phyloP scores from a whole-genome alignment of 1,284 basidiomycete species.

The Boletus sp. region DNA sequence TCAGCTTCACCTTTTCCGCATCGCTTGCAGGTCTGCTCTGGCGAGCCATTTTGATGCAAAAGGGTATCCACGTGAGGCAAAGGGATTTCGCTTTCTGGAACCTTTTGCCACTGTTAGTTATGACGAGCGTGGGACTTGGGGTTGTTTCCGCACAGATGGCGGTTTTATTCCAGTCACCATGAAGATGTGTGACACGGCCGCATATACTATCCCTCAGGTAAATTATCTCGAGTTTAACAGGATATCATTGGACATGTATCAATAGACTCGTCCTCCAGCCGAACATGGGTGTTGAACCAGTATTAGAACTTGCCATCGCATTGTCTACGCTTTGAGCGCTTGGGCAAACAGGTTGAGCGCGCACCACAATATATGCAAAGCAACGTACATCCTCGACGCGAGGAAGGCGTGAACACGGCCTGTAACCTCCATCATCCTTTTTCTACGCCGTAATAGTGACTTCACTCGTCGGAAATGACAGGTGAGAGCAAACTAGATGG shows the following conservation, averaged over 20 bases:
- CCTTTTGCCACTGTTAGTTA: not conserved
- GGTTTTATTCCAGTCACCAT: not conserved
- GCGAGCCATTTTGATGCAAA: not conserved
- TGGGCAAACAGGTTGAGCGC: not conserved
- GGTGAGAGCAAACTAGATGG: not conserved
- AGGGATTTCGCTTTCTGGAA: not conserved
- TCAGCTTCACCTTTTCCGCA: not conserved
- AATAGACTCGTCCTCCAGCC: too few species aligned
- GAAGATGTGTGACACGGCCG: not conserved
- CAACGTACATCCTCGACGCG: too few species aligned
- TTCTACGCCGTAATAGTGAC: not conserved
- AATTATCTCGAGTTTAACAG: too few species aligned
- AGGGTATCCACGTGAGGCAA: not conserved
- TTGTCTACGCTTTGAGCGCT: too few species aligned
- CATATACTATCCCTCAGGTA: too few species aligned
- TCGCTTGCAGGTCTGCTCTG: not conserved
- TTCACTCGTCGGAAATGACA: not conserved
- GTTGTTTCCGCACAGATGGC: not conserved
- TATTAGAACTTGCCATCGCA: too few species aligned
- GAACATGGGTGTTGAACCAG: too few species aligned
- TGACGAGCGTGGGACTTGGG: not conserved
- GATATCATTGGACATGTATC: too few species aligned
- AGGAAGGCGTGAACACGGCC: not conserved
- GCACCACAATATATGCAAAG: not conserved
- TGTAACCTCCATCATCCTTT: not conserved